phyloP scores from a whole-genome alignment of 1,139 yeast species.

The Lodderomyces jiufengensis region DNA sequence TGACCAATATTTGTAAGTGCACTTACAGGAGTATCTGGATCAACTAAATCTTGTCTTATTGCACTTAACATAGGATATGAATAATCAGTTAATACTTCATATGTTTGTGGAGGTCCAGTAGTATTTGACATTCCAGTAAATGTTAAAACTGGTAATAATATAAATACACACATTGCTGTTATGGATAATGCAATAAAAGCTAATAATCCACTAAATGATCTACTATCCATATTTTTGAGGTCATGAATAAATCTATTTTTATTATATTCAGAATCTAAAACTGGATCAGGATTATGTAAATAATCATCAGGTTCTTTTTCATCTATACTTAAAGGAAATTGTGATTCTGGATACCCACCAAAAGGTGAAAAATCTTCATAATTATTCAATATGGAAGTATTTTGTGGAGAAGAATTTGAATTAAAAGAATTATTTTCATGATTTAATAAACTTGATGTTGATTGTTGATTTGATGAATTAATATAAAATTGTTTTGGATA shows the following conservation, averaged over 20 bases:
- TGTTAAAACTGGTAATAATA: conserved; percentile 71
- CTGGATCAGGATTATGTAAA: conserved; percentile 89
- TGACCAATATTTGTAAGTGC: conserved; percentile 44
- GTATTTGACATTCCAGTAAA: conserved; percentile 47
- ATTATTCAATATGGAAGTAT: background rate
- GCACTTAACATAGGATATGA: conserved; percentile 59
- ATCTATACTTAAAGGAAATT: conserved; percentile 80
- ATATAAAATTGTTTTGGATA: conserved; percentile 7
- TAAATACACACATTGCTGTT: conserved; percentile 64
- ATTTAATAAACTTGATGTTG: conserved; percentile 5
- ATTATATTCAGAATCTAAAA: conserved; percentile 77
- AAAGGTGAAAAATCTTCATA: conserved; percentile 62
- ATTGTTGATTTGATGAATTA: conserved; percentile 3
- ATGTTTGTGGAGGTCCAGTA: conserved; percentile 21
- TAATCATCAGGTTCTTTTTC: conserved; percentile 93
- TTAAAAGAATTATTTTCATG: conserved; percentile 4
- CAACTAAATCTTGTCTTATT: conserved; percentile 60
- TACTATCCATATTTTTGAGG: conserved; percentile 55
- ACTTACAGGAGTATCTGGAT: conserved; percentile 70
- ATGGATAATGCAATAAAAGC: conserved; percentile 50
- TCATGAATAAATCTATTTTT: conserved; percentile 58
- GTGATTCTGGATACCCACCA: conserved; percentile 90
- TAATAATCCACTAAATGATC: conserved; percentile 54
- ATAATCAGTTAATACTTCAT: conserved; percentile 52
- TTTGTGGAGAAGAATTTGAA: conserved; percentile 1